Conservation (phyloP, 495 filamentous ascomycete genomes). For the Trichoderma virens region DNA sequence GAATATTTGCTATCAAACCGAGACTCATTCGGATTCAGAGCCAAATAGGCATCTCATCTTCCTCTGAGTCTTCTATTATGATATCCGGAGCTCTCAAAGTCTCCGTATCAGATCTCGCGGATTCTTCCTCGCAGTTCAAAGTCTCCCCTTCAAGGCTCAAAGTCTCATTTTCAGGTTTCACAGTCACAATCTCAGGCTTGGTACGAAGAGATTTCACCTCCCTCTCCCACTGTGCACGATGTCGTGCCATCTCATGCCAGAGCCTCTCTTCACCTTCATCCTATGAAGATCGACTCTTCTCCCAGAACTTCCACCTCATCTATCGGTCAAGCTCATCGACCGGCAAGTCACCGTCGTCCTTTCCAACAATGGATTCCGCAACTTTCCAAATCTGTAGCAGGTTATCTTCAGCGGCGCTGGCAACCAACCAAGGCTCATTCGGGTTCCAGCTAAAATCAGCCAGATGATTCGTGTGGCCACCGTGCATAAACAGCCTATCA, state of each 20-base stretch:
- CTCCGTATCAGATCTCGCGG: no score
- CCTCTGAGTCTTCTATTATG: no score
- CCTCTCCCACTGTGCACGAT: not conserved
- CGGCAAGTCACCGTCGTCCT: conserved; percentile 68
- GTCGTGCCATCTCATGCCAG: not conserved
- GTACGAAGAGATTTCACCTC: not conserved
- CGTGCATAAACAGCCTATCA: conserved; percentile 94
- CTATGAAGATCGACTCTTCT: conserved; percentile 8
- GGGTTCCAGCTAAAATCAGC: conserved; percentile 97
- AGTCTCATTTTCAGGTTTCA: not conserved
- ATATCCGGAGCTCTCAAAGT: no score
- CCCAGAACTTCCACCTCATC: conserved; percentile 12
- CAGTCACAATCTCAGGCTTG: not conserved
- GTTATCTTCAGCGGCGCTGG: conserved; percentile 94
- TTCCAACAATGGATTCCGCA: conserved; percentile 79
- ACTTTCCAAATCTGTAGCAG: conserved; percentile 95
- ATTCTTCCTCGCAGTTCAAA: not conserved
- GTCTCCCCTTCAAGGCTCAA: not conserved
- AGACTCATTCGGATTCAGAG: no score
- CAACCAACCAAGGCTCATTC: conserved; percentile 91
- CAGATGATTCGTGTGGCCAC: conserved; percentile 92
- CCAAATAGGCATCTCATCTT: no score
- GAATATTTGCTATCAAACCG: not conserved
- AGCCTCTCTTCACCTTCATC: not conserved
- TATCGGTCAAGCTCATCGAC: conserved; percentile 65